These are phyloP conservation scores for Tricholoma matsutake DNA, from an alignment of 768 basidiomycete genomes.

Conservation along the genomic window DNA sequence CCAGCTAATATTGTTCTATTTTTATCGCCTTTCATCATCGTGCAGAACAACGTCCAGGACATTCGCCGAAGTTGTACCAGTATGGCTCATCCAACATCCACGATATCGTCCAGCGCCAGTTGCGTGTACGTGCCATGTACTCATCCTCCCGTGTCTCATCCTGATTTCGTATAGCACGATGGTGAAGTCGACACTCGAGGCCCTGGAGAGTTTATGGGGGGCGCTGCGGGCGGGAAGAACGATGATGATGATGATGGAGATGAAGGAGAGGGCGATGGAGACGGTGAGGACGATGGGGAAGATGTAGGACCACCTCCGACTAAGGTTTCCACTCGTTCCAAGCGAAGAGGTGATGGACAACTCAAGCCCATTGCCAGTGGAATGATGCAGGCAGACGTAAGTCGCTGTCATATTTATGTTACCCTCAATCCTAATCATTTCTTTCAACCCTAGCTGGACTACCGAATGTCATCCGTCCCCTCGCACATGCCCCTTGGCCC, in stretches of 20 bases:
- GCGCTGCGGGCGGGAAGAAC: slow-evolving; percentile 19
- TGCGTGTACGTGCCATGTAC: slow-evolving; percentile 34
- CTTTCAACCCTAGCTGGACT: slow-evolving; percentile 17
- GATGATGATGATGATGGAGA: slow-evolving; percentile 26
- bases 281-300: slow-evolving; percentile 27
- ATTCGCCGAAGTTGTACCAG: slow-evolving; percentile 79
- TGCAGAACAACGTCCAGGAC: slow-evolving; percentile 72
- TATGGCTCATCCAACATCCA: slow-evolving; percentile 74
- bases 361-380: slow-evolving; percentile 24
- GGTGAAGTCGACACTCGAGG: slow-evolving; percentile 48
- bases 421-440: background rate
- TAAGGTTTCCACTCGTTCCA: slow-evolving; percentile 12
- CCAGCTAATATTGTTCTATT: slow-evolving; percentile 32
- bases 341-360: slow-evolving; percentile 33
- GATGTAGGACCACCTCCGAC: slow-evolving; percentile 6
- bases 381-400: slow-evolving; percentile 13
- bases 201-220: slow-evolving; percentile 43
- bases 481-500: slow-evolving; percentile 13
- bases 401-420: slow-evolving; percentile 2
- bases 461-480: slow-evolving; percentile 8
- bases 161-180: slow-evolving; percentile 34
- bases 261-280: slow-evolving; percentile 19
- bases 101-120: slow-evolving; percentile 66
- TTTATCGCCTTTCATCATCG: slow-evolving; percentile 20
- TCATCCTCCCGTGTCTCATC: slow-evolving; percentile 9